phyloP scores from a whole-genome alignment of 805 yeast genomes.

The Candida verbasci region DNA sequence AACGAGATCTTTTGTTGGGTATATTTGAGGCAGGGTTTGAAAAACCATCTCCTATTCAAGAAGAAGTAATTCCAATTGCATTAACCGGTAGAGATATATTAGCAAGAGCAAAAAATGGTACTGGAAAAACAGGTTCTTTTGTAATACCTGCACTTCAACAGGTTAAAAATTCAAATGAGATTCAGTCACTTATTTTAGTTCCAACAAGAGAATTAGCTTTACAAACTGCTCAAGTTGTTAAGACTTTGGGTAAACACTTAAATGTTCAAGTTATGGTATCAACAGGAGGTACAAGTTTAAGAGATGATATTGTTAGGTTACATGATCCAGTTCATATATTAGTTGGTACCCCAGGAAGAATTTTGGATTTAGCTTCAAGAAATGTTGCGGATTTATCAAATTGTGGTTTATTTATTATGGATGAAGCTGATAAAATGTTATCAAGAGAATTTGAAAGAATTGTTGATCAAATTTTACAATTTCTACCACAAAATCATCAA shows the following conservation, averaged over 20 bases:
- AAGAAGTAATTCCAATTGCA: conserved; percentile 94
- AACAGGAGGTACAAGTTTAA: conserved; percentile 93
- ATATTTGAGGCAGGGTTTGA: conserved; percentile 98
- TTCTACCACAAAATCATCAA: conserved; percentile 69
- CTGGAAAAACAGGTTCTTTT: conserved; percentile 98
- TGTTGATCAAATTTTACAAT: conserved; percentile 78
- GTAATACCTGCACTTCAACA: conserved; percentile 90
- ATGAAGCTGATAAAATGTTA: conserved; percentile 97
- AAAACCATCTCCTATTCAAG: conserved; percentile 96
- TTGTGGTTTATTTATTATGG: conserved; percentile 90
- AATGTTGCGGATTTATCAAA: conserved; percentile 80
- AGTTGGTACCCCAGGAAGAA: conserved; percentile 98
- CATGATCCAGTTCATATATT: conserved; percentile 90
- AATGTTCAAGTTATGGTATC: conserved; percentile 94
- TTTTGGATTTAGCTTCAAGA: conserved; percentile 88
- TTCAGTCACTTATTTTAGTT: conserved; percentile 88
- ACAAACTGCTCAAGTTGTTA: conserved; percentile 96
- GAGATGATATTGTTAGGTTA: conserved; percentile 91
- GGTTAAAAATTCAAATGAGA: conserved; percentile 72
- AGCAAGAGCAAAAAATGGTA: conserved; percentile 98
- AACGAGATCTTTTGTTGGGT: conserved; percentile 94
- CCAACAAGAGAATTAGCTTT: conserved; percentile 98
- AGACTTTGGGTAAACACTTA: conserved; percentile 91
- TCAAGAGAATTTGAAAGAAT: conserved; percentile 84
- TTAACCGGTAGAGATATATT: conserved; percentile 91